A percentile compares a stretch with the other conserved stretches of the same genome.
Evolutionary conservation across 2,329 filamentous ascomycete species (phyloP).

Genomic region (Pyrenophora teres): DNA sequence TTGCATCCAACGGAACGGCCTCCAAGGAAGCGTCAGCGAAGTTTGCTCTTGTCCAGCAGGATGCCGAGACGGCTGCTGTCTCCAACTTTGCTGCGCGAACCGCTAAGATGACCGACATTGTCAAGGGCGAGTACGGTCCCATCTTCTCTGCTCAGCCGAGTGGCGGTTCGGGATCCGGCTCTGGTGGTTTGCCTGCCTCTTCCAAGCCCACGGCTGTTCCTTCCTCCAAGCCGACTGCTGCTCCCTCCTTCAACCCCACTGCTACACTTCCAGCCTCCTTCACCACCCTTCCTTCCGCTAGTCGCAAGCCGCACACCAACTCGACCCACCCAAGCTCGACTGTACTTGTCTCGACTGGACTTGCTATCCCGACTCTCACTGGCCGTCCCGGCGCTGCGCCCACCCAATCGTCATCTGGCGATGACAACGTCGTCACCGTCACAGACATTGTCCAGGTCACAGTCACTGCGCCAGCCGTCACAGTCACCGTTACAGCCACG

Average conservation of each 20-base stretch:
- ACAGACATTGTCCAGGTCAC: constrained; percentile 36
- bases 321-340: constrained; percentile 5
- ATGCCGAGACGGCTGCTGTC: constrained; percentile 49
- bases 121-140: constrained; percentile 36
- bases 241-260: too few relatives aligned
- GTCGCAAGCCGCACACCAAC: neutral
- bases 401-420: constrained; percentile 6
- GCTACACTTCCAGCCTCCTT: neutral
- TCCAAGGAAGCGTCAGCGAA: constrained; percentile 8
- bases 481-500: constrained; percentile 2
- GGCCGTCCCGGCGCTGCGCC: constrained; percentile 19
- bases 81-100: constrained; percentile 48
- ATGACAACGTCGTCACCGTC: constrained; percentile 24
- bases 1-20: constrained; percentile 42
- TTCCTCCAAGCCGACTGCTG: neutral
- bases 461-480: constrained; percentile 26
- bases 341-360: constrained; percentile 8
- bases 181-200: neutral
- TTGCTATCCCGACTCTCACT: constrained; percentile 25
- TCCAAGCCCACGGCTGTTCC: neutral
- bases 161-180: neutral
- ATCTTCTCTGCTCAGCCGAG: constrained; percentile 23
- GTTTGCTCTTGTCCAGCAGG: constrained; percentile 47
- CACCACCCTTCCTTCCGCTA: neutral
- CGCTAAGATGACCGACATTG: constrained; percentile 42